Evolutionary conservation across 768 basidiomycete species (phyloP).

Genomic region (Candolleomyces eurysporus): DNA sequence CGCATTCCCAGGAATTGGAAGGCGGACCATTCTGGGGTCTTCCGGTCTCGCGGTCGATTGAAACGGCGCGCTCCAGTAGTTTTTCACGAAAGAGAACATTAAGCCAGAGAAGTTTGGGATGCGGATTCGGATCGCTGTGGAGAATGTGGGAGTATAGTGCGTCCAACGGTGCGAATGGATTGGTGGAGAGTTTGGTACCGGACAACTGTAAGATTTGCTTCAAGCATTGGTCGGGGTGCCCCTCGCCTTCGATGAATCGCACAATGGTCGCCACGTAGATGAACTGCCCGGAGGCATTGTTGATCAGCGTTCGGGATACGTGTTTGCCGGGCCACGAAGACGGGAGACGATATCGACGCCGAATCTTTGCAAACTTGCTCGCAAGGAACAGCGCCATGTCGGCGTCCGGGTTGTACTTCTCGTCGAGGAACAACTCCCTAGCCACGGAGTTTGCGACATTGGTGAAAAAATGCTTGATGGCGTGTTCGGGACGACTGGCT

Average conservation of each 20-base stretch:
- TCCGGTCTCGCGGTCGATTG: too few relatives aligned
- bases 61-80: background rate
- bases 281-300: slow-evolving; percentile 14
- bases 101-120: background rate
- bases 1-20: too few relatives aligned
- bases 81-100: background rate
- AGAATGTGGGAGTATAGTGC: background rate
- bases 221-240: too few relatives aligned
- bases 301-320: background rate
- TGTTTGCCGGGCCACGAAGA: background rate
- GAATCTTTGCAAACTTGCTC: background rate
- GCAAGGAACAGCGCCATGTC: slow-evolving; percentile 2
- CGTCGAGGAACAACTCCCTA: background rate
- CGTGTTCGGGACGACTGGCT: background rate
- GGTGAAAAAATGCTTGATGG: background rate
- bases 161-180: background rate
- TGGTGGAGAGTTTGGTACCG: background rate
- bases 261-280: slow-evolving; percentile 15
- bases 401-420: background rate
- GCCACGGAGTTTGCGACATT: background rate
- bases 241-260: background rate
- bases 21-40: too few relatives aligned
- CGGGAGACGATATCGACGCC: background rate
- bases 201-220: too few relatives aligned
- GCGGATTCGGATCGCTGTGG: background rate